Evolutionary conservation across 1,139 yeast genomes (phyloP).

Genomic region (Geotrichum histeridarum): DNA sequence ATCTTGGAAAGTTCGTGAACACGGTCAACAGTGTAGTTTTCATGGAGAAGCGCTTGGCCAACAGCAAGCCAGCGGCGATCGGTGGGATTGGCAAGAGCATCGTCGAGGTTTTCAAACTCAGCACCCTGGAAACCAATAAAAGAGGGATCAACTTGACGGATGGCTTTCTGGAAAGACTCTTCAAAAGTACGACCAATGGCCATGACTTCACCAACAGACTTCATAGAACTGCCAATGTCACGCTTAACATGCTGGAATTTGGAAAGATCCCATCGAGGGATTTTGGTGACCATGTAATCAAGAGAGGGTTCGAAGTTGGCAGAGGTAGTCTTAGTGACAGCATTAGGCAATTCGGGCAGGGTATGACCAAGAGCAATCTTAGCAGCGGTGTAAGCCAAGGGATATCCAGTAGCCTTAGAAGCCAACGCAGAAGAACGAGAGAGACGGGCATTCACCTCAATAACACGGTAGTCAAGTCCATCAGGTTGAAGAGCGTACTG

Average conservation of each 20-base stretch:
- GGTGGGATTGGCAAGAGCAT: slow-evolving; percentile 79
- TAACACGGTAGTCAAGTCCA: slow-evolving; percentile 91
- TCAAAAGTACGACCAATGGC: slow-evolving; percentile 96
- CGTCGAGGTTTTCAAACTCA: slow-evolving; percentile 73
- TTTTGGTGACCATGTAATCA: slow-evolving; percentile 95
- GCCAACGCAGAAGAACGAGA: slow-evolving; percentile 98
- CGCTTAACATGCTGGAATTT: slow-evolving; percentile 92
- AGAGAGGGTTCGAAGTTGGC: slow-evolving; percentile 97
- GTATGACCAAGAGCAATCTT: slow-evolving; percentile 94
- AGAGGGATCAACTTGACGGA: slow-evolving; percentile 92
- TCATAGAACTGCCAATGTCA: slow-evolving; percentile 88
- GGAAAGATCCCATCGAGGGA: slow-evolving; percentile 98
- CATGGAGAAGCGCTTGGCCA: slow-evolving; percentile 90
- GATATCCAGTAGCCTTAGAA: slow-evolving; percentile 98
- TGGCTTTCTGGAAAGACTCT: slow-evolving; percentile 97
- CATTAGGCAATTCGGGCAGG: slow-evolving; percentile 88
- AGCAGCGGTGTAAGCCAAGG: slow-evolving; percentile 97
- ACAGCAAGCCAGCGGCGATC: slow-evolving; percentile 98
- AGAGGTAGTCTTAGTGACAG: slow-evolving; percentile 91
- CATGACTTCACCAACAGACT: slow-evolving; percentile 99
- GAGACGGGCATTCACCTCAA: slow-evolving; percentile 96
- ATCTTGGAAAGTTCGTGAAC: slow-evolving; percentile 90
- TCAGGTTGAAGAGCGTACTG: slow-evolving; percentile 97
- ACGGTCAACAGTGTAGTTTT: slow-evolving; percentile 85
- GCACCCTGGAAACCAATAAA: slow-evolving; percentile 89